Base-by-base conservation (phyloP, 495 filamentous ascomycete species). In the Podospora pseudopauciseta region DNA sequence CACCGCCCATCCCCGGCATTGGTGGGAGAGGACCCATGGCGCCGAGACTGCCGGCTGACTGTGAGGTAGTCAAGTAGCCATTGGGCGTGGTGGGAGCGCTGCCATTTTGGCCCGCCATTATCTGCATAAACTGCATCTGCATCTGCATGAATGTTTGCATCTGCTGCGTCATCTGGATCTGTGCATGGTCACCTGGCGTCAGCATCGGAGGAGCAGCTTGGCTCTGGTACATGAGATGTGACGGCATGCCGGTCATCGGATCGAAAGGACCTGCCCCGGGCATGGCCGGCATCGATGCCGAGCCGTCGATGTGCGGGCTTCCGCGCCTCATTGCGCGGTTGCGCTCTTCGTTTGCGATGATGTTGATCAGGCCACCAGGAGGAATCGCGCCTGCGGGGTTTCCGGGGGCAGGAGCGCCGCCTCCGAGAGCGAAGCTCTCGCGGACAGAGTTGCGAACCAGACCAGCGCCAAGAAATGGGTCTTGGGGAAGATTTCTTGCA, bases 101-200 rank as follows among this genome's bases (percentile, higher is more conserved):
- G 60, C 70, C 71, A 60, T 73, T 74, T 60, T 82, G 77, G 58
- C 77, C 77, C 16, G 82, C 80, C 84, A 90, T 89, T 85, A 94
- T 90, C 67, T 92, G 90, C 88, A 93, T 92, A 82, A 92, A 91
- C 67, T 95, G 90, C 89, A 97, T 94, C 75, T 96, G 92, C 89
- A 96, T 92, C 73, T 93, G 90, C 90, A 95, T 92, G 81, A 94
- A 94, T 71, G 90, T 87, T 27, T 86, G 84, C 92, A 96, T 96
- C 75, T 96, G 91, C 72, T 94, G 90, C 28, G 88, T 89, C 82
- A 97, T 90, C 73, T 97, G 90, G 59, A 93, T 84, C 68, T 92
- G 90, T 19, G 90, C 89, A 72, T 91, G 90, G 70, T 94, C 91
- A 4, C 86, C 87, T 20, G 90, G 83, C 28, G 84, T 83, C 30